Evolutionary conservation across 2,329 filamentous ascomycete species (phyloP).

Genomic region (Pseudocercospora macadamiae): DNA sequence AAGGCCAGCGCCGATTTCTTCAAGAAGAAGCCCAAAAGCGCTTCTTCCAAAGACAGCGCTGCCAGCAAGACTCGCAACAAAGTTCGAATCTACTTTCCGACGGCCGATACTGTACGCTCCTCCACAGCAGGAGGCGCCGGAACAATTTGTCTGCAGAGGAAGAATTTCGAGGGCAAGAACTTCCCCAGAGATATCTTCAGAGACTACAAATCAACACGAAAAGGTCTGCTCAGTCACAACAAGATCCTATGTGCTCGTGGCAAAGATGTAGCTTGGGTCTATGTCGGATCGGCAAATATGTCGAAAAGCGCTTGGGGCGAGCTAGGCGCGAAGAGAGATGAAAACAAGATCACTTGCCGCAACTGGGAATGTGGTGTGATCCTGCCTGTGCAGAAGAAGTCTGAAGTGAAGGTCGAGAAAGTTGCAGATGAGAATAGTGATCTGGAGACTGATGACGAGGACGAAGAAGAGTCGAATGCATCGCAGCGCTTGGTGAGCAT

Average conservation of each 20-base stretch:
- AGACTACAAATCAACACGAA: slow-evolving; percentile 72
- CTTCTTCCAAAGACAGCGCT: slow-evolving; percentile 27
- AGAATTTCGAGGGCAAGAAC: slow-evolving; percentile 67
- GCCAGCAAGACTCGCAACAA: slow-evolving; percentile 47
- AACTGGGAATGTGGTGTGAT: slow-evolving; percentile 98
- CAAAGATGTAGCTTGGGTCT: slow-evolving; percentile 68
- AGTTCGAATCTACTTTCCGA: slow-evolving; percentile 81
- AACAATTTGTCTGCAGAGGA: slow-evolving; percentile 76
- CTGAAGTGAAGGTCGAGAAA: slow-evolving; percentile 4
- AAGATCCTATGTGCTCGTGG: slow-evolving; percentile 59
- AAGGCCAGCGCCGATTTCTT: slow-evolving; percentile 32
- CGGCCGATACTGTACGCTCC: slow-evolving; percentile 59
- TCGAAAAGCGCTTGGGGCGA: slow-evolving; percentile 94
- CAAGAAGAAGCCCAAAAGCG: slow-evolving; percentile 21
- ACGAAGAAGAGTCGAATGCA: slow-evolving; percentile 2
- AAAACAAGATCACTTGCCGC: slow-evolving; percentile 75
- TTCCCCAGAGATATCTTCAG: slow-evolving; percentile 75
- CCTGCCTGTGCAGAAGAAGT: slow-evolving; percentile 17
- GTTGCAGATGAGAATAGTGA: slow-evolving; percentile 17
- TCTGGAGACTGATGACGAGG: slow-evolving; percentile 25
- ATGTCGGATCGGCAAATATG: slow-evolving; percentile 87
- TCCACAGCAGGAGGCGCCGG: slow-evolving; percentile 61
- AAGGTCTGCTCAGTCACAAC: slow-evolving; percentile 81
- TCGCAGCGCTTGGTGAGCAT: slow-evolving; percentile 38
- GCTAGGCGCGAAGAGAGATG: slow-evolving; percentile 69